A percentile compares a stretch with the other conserved stretches of the same genome.
Evolutionary conservation across 192 early-diverging fungal species (phyloP).

Genomic region (Backusella tuberculispora): DNA sequence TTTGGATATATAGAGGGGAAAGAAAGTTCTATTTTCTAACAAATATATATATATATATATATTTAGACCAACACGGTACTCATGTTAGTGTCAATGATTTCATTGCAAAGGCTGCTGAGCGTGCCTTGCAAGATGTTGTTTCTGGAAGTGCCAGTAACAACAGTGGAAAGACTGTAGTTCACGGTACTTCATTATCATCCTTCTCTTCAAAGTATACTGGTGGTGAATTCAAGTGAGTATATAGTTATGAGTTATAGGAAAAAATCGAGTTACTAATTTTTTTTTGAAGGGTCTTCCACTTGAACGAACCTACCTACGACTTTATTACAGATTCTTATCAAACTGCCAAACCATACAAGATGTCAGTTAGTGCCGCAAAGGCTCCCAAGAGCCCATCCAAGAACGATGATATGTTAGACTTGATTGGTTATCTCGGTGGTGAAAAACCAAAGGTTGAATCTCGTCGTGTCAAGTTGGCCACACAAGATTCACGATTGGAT

Average conservation of each 20-base stretch:
- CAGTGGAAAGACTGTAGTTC: constrained; percentile 18
- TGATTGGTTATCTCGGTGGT: constrained; percentile 53
- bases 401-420: constrained; percentile 38
- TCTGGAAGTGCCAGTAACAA: constrained; percentile 59
- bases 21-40: neutral
- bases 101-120: constrained; percentile 87
- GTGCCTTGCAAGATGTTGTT: constrained; percentile 85
- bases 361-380: constrained; percentile 23
- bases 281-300: constrained; percentile 76
- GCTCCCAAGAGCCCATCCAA: neutral
- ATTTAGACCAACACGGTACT: constrained; percentile 43
- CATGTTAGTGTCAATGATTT: constrained; percentile 92
- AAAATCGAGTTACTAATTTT: neutral
- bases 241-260: neutral
- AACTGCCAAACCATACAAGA: constrained; percentile 38
- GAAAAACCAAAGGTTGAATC: constrained; percentile 33
- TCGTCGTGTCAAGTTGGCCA: constrained; percentile 34
- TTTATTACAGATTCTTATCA: constrained; percentile 36
- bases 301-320: constrained; percentile 56
- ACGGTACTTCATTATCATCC: neutral
- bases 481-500: constrained; percentile 41
- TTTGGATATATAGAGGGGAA: neutral
- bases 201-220: constrained; percentile 71
- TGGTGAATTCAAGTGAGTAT: constrained; percentile 76
- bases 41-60: neutral